Base-by-base conservation (phyloP, 148 eudicot species). In the Persicaria maculosa region DNA sequence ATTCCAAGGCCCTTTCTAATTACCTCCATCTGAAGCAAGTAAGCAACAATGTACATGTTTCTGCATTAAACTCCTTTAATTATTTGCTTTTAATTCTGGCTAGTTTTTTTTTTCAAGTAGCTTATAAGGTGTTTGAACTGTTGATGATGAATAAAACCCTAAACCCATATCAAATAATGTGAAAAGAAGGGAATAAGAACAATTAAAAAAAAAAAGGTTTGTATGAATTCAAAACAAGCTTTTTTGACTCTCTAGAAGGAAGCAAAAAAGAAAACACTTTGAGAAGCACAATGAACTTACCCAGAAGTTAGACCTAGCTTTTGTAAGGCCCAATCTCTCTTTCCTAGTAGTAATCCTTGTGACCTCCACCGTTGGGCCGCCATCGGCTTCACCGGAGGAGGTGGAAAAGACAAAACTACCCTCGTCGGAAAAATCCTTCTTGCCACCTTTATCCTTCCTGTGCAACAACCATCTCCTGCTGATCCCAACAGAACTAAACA, bases 241-340 rank as follows among this genome's bases (percentile, higher is more conserved):
- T 12, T 65, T 5, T 65, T 65, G 70, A 65, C 70, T 17, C 70
- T 65, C 70, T 65, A 65, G 70, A 40, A 40, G 43, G 45, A 65
- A 65, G 17, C 70, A 31, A 36, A 40, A 64, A 12, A 9, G 36
- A 17, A 2, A 36, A 25, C 52, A 22, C 22, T 3, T 4, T 15
- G 20, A 16, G 20, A 54, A 54, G 59, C 59, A 54, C 8, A 54
- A 25, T 62, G 68, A 62, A 40, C 43, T 65, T 86, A 92, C 97
- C 94, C 92, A 92, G 70, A 92, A 83, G 53, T 80, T 86, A 68
- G 97, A 53, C 81, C 76, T 84, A 36, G 84, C 71, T 47, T 79
- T 84, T 74, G 86, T 79, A 45, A 81, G 54, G 17, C 83, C 84
- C 44, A 84, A 74, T 75, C 73, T 46, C 50, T 81, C 88, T 50